Conservation (phyloP, 352 stramenopile species). For the Pythium rhizo-oryzae region DNA sequence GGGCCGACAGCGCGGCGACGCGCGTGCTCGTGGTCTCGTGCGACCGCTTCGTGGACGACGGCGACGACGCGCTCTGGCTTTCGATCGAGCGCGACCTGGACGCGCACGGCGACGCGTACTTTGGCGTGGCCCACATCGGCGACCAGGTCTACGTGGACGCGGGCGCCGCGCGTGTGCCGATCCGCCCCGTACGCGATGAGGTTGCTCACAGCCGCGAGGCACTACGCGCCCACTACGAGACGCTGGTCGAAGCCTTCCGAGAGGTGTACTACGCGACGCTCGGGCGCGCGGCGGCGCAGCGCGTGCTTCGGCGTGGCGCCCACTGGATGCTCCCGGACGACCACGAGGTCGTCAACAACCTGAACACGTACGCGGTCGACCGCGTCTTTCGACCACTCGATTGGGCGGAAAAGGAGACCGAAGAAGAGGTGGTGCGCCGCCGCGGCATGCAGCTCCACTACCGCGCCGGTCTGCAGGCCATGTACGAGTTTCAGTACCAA, state of each 20-base stretch:
- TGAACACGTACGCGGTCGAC: constrained; percentile 51
- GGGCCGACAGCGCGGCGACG: constrained; percentile 12
- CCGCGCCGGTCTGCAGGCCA: constrained; percentile 53
- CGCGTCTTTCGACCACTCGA: constrained; percentile 28
- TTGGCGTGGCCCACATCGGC: constrained; percentile 32
- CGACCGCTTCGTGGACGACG: constrained; percentile 65
- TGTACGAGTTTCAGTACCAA: constrained; percentile 80
- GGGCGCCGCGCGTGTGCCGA: neutral
- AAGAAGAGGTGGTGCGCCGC: constrained; percentile 24
- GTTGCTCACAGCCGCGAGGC: too few species aligned
- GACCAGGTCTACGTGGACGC: constrained; percentile 37
- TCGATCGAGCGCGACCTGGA: constrained; percentile 52
- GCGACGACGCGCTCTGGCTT: constrained; percentile 64
- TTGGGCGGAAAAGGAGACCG: neutral
- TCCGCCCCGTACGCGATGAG: neutral
- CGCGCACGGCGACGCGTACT: constrained; percentile 2
- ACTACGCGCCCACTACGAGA: constrained; percentile 50
- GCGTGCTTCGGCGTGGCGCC: constrained; percentile 58
- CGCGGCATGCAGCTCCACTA: constrained; percentile 46
- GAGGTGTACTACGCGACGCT: too few species aligned
- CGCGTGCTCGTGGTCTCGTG: constrained; percentile 56
- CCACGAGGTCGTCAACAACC: constrained; percentile 81
- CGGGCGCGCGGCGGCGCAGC: constrained; percentile 45
- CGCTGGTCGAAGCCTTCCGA: constrained; percentile 23
- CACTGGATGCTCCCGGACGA: constrained; percentile 85